These are phyloP conservation scores for Solanum sejunctum DNA, from an alignment of 257 asterid species.

Conservation along the genomic window DNA sequence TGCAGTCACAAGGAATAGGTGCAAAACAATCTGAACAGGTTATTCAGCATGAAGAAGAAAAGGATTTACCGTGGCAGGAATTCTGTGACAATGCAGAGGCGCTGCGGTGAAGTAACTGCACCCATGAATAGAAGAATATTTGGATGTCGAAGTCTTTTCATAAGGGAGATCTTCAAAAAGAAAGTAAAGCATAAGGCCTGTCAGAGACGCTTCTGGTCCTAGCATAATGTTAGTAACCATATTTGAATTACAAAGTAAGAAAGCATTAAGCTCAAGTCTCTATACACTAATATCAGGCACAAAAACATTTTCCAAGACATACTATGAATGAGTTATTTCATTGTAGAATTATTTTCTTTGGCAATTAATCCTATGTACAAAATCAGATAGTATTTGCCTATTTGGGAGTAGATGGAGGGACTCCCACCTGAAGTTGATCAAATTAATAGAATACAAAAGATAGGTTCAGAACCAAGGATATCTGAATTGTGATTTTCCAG, in stretches of 20 bases:
- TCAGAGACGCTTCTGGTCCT: neutral
- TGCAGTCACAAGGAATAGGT: neutral
- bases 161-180: constrained; percentile 70
- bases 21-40: neutral
- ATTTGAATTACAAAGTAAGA: neutral
- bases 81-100: constrained; percentile 92
- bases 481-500: neutral
- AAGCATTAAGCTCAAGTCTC: neutral
- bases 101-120: constrained; percentile 88
- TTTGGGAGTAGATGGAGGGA: neutral
- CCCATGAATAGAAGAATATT: constrained; percentile 96
- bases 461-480: neutral
- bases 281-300: neutral
- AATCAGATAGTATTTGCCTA: neutral
- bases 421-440: neutral
- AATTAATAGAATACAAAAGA: neutral
- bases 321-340: neutral
- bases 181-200: neutral
- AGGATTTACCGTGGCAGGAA: constrained; percentile 83
- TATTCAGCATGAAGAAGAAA: neutral
- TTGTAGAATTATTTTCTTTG: neutral
- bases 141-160: constrained; percentile 93
- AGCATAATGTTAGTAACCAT: neutral
- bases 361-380: neutral
- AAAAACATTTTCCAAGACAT: neutral